Evolutionary conservation across 495 filamentous ascomycete genomes (phyloP), one percentile per base, ranked within the genome.

Genomic region (Xylaria cubensis): DNA sequence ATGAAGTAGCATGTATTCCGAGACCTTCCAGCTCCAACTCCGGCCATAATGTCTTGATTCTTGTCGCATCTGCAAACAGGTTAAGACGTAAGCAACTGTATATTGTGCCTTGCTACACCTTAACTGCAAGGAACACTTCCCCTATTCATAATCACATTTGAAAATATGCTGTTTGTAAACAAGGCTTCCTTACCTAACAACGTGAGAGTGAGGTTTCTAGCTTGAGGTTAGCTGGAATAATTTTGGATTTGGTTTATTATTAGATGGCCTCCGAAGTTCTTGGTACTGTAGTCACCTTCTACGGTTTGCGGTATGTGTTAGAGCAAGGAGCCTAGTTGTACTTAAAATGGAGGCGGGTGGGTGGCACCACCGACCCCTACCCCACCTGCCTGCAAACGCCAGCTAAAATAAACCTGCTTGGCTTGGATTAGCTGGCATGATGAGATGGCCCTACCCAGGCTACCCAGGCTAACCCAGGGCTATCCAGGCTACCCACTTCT

Each of bases 331-430:
- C 53, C 24, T 56, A 26, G 17, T 26, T 56, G 26, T 53, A 26
- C 50, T 32, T 32, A 17, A 56, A 29, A 56, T 56, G 24, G 26
- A 56, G 53, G 51, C 13, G 17, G 48, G 50, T 53, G 53, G 53
- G 53, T 56, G 53, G 53, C 53, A 56, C 53, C 53, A 32, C 15
- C 53, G 53, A 56, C 53, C 53, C 53, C 53, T 61, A 39, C 58
- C 58, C 58, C 58, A 59, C 32, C 29, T 59, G 55, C 55, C 55
- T 59, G 55, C 55, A 59, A 59, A 59, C 26, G 58, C 58, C 58
- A 62, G 61, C 61, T 63, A 65, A 65, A 65, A 65, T 50, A 65
- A 65, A 65, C 61, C 61, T 63, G 61, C 61, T 63, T 63, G 34
- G 34, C 58, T 41, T 41, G 29, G 63, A 29, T 65, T 65, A 65